These are phyloP conservation scores for Xylariaceae sp. DNA, from an alignment of 2,329 filamentous ascomycete genomes.

Conservation along the genomic window DNA sequence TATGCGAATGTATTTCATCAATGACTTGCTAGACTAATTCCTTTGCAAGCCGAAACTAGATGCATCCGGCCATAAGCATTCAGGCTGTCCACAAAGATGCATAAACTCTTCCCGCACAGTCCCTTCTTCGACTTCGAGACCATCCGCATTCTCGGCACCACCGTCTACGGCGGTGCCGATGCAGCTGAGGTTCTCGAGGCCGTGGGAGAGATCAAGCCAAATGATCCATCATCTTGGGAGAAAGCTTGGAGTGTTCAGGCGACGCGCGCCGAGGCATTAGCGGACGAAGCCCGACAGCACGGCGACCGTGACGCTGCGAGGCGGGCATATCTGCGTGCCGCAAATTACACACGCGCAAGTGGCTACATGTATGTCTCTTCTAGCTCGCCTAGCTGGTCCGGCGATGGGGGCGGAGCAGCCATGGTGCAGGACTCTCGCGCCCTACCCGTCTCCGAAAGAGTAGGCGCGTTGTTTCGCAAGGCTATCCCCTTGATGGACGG, in stretches of 20 bases:
- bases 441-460: conserved; percentile 15
- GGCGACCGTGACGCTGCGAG: conserved; percentile 44
- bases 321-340: conserved; percentile 48
- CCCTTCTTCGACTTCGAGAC: conserved; percentile 53
- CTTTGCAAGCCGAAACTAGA: no score
- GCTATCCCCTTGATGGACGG: conserved; percentile 12
- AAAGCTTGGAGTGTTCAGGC: conserved; percentile 43
- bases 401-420: no score
- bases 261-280: conserved; percentile 44
- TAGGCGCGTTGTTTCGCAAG: conserved; percentile 3
- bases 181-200: conserved; percentile 50
- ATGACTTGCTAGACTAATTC: no score
- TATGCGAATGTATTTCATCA: no score
- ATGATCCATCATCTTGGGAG: conserved; percentile 50
- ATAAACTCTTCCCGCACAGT: conserved; percentile 4
- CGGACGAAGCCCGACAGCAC: conserved; percentile 40
- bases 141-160: conserved; percentile 48
- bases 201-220: conserved; percentile 45
- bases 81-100: no score
- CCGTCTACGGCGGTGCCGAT: conserved; percentile 47
- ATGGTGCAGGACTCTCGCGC: conserved; percentile 15
- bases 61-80: no score
- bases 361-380: conserved; percentile 27
- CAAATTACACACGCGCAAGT: conserved; percentile 49
- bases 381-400: conserved; percentile 1